A percentile compares a stretch with the other conserved stretches of the same genome.
These are phyloP conservation scores for Mortierella sp. DNA, from an alignment of 371 early-diverging fungal genomes.

Conservation along the genomic window DNA sequence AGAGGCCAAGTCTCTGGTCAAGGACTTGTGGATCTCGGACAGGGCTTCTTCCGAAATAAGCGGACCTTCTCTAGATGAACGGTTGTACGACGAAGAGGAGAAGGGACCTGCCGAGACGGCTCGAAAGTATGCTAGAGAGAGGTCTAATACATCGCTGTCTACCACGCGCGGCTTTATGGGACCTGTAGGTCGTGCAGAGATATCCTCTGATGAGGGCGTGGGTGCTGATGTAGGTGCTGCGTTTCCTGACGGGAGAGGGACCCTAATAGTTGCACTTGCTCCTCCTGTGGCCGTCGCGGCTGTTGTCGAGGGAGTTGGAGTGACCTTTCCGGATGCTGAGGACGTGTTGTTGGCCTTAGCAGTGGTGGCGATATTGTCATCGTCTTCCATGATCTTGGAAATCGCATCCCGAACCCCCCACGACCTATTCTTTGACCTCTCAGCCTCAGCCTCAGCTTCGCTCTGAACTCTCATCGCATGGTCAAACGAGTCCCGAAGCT, in stretches of 20 bases:
- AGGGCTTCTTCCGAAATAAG: neutral
- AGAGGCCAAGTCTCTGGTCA: neutral
- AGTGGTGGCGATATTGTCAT: neutral
- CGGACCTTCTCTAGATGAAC: neutral
- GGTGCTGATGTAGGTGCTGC: neutral
- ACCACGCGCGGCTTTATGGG: neutral
- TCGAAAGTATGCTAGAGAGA: neutral
- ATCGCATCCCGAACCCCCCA: conserved; percentile 23
- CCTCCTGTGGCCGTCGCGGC: neutral
- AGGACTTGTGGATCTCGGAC: neutral
- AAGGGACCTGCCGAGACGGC: no score
- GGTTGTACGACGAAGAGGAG: no score
- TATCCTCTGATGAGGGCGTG: neutral
- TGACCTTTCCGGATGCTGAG: neutral
- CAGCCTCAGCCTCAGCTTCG: neutral
- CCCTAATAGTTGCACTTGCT: neutral
- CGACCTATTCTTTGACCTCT: neutral
- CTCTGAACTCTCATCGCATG: conserved; percentile 6
- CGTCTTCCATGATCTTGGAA: conserved; percentile 13
- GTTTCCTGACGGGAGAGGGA: neutral
- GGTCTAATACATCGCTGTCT: neutral
- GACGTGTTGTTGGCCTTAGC: neutral
- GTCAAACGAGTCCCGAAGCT: conserved; percentile 22
- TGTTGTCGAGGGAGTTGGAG: neutral
- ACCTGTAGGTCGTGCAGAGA: neutral